Conservation (phyloP, 2,329 filamentous ascomycete species). For the Rhinocladiella similis region DNA sequence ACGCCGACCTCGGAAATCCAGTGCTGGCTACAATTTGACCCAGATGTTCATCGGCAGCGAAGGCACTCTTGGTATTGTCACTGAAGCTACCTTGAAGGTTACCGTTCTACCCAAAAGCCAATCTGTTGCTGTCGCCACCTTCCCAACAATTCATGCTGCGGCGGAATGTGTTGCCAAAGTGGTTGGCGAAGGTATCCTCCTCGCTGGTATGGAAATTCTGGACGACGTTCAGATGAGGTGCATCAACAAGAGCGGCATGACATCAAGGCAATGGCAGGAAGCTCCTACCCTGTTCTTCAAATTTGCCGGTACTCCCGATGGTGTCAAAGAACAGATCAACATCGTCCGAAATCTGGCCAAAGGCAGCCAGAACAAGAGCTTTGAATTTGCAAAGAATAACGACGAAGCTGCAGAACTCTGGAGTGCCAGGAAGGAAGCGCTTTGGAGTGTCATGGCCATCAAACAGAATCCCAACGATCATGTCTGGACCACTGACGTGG, state of each 20-base stretch:
- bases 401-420: conserved; percentile 70
- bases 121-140: conserved; percentile 75
- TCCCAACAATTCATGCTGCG: conserved; percentile 65
- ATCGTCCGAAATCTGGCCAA: conserved; percentile 62
- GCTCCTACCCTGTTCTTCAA: conserved; percentile 74
- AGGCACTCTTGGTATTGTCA: conserved; percentile 86
- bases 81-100: conserved; percentile 85
- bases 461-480: conserved; percentile 59
- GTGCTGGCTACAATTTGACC: conserved; percentile 88
- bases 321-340: conserved; percentile 64
- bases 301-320: conserved; percentile 65
- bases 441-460: conserved; percentile 72
- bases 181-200: conserved; percentile 75
- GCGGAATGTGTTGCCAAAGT: conserved; percentile 79
- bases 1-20: conserved; percentile 84
- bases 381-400: conserved; percentile 66
- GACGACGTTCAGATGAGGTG: conserved; percentile 86
- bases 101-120: conserved; percentile 77
- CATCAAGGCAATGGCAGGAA: conserved; percentile 63
- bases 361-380: conserved; percentile 55
- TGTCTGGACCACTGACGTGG: conserved; percentile 77
- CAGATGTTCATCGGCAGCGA: conserved; percentile 88
- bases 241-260: conserved; percentile 57
- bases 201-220: conserved; percentile 89
- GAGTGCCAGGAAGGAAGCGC: conserved; percentile 72